Percentiles rank a stretch among this genome's conserved stretches.
Evolutionary conservation across 208 protist species (phyloP).

Genomic region (Crithidia brevicula): DNA sequence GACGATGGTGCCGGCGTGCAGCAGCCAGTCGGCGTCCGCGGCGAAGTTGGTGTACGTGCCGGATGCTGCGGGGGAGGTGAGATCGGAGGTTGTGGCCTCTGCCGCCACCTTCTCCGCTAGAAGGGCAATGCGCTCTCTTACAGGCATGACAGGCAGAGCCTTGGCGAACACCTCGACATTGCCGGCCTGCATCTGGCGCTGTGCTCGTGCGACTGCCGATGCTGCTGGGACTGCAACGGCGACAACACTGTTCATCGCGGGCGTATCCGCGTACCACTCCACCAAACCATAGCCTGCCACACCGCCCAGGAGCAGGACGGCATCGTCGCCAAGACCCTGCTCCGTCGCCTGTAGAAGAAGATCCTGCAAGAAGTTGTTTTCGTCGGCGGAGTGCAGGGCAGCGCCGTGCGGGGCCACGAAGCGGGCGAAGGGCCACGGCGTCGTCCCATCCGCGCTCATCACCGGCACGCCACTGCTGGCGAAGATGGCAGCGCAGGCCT

Average conservation of each 20-base stretch:
- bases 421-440: conserved; percentile 26
- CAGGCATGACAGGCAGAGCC: too few relatives aligned
- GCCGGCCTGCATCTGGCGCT: too few relatives aligned
- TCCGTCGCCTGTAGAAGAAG: conserved; percentile 7
- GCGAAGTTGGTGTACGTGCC: conserved; percentile 52
- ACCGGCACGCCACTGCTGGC: not conserved
- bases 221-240: not conserved
- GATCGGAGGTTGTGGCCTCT: too few relatives aligned
- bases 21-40: conserved; percentile 30
- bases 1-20: conserved; percentile 46
- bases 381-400: conserved; percentile 15
- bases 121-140: too few relatives aligned
- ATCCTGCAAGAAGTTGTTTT: conserved; percentile 12
- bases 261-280: conserved; percentile 24
- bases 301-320: conserved; percentile 25
- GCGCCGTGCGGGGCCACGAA: conserved; percentile 21
- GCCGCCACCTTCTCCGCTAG: too few relatives aligned
- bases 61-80: not conserved
- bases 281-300: conserved; percentile 27
- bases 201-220: not conserved
- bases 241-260: not conserved
- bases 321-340: conserved; percentile 3
- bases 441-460: conserved; percentile 21
- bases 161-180: too few relatives aligned
- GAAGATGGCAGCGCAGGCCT: conserved; percentile 15